phyloP scores from a whole-genome alignment of 1,139 yeast genomes.

The Kurtzmaniella quercitrusa region DNA sequence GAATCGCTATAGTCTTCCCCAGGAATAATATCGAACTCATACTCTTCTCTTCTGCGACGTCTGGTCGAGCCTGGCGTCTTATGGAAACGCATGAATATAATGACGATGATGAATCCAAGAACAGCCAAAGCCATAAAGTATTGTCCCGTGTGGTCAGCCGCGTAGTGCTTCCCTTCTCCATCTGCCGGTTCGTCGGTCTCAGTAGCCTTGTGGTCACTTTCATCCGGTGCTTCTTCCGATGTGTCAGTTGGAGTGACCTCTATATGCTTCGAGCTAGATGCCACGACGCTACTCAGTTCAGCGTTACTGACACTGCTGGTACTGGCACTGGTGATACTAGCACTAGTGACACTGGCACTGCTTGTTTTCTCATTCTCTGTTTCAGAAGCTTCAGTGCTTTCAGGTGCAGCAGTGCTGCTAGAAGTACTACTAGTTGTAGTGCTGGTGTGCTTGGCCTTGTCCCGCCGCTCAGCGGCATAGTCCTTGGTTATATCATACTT shows the following conservation, averaged over 20 bases:
- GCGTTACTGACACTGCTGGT: background rate
- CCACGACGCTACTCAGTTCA: background rate
- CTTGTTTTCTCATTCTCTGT: conserved; percentile 8
- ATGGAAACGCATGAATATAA: conserved; percentile 51
- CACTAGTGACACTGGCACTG: conserved; percentile 11
- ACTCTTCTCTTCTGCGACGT: conserved; percentile 66
- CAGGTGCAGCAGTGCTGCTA: conserved; percentile 3
- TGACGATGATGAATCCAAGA: conserved; percentile 53
- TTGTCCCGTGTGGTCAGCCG: conserved; percentile 43
- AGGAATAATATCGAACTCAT: conserved; percentile 74
- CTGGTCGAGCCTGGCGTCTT: conserved; percentile 45
- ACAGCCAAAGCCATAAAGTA: conserved; percentile 59
- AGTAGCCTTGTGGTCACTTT: conserved; percentile 1
- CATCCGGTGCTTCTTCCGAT: conserved; percentile 1
- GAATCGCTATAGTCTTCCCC: conserved; percentile 55
- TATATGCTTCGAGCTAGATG: conserved; percentile 1
- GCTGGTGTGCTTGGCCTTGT: conserved; percentile 10
- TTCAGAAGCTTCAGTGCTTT: conserved; percentile 1
- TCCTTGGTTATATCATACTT: conserved; percentile 36
- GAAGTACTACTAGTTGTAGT: conserved; percentile 7
- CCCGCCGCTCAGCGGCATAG: conserved; percentile 38
- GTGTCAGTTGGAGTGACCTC: conserved; percentile 2
- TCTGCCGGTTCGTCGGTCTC: conserved; percentile 19
- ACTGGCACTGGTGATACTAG: background rate
- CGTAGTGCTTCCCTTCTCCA: conserved; percentile 31